Evolutionary conservation across 1,284 basidiomycete genomes (phyloP), one percentile per base, ranked within the genome.

Genomic region (Volvariella surrecta): DNA sequence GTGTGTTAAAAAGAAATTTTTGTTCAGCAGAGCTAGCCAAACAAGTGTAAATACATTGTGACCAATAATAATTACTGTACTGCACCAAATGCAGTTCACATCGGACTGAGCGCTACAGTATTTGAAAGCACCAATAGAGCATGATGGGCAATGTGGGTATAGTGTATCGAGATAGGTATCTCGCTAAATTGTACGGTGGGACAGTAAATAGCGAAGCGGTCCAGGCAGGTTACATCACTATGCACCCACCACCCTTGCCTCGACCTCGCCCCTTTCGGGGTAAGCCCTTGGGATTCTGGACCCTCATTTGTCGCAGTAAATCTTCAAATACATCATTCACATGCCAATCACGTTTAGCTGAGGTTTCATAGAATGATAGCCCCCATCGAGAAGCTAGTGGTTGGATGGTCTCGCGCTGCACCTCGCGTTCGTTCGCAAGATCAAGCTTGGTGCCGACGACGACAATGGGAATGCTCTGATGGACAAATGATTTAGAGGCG

Each of bases 381-480:
- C 70, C 68, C 89, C 89, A 91, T 6, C 70, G 66, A 37, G 63
- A 65, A 4, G 82, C 76, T 4, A 89, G 70, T 7, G 74, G 63
- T 52, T 83, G 75, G 35, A 89, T 84, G 0, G 74, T 76, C 37
- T 63, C 68, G 35, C 75, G 70, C 16, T 76, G 74, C 3, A 94
- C 89, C 56, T 91, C 87, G 21, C 91, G 76, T 61, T 93, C 89
- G 48, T 75, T 77, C 28, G 74, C 72, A 43, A 93, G 76, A 60
- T 94, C 91, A 47, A 88, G 73, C 62, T 94, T 94, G 43, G 90
- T 92, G 35, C 90, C 90, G 13, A 91, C 89, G 9, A 93, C 74
- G 30, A 93, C 85, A 52, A 94, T 86, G 7, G 90, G 90, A 21
- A 87, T 62, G 31, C 66, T 64, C 80, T 82, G 50, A 38, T 50